A percentile compares a stretch with the other conserved stretches of the same genome.
Evolutionary conservation across 139 green algal genomes (phyloP).

Genomic region (Nannochloris sp.): DNA sequence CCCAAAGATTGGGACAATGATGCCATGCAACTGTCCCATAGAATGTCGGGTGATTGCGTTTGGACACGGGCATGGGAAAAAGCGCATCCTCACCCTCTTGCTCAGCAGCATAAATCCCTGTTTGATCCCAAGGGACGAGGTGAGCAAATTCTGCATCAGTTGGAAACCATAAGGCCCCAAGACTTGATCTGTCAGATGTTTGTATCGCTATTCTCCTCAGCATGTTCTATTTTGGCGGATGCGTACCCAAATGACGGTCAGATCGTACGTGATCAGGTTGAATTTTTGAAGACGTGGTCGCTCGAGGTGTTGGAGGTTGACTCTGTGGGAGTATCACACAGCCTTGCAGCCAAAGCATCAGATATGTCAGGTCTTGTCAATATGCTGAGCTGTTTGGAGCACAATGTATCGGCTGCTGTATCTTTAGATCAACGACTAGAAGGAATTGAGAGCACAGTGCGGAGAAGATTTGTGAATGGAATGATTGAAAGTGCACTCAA

Average conservation of each 20-base stretch:
- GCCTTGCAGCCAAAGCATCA: no score
- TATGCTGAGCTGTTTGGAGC: not conserved
- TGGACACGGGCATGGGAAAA: slow-evolving; percentile 63
- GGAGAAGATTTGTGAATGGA: no score
- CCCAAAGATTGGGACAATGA: slow-evolving; percentile 46
- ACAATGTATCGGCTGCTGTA: not conserved
- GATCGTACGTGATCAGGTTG: no score
- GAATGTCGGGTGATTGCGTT: slow-evolving; percentile 24
- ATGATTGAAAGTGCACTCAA: no score
- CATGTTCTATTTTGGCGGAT: no score
- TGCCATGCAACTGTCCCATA: slow-evolving; percentile 20
- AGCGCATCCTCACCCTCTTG: slow-evolving; percentile 30
- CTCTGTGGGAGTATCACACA: no score
- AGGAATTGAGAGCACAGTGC: not conserved
- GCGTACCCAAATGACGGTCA: no score
- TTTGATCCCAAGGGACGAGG: slow-evolving; percentile 51
- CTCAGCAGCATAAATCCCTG: slow-evolving; percentile 47
- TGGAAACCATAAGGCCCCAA: not conserved
- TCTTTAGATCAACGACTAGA: not conserved
- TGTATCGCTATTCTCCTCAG: not conserved
- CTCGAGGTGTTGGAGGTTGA: no score
- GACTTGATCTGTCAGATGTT: not conserved
- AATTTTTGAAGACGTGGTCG: no score
- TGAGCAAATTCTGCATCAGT: slow-evolving; percentile 62
- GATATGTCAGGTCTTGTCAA: not conserved